These are phyloP conservation scores for Cryptococcus sp. DNA, from an alignment of 1,284 basidiomycete species.

Conservation along the genomic window DNA sequence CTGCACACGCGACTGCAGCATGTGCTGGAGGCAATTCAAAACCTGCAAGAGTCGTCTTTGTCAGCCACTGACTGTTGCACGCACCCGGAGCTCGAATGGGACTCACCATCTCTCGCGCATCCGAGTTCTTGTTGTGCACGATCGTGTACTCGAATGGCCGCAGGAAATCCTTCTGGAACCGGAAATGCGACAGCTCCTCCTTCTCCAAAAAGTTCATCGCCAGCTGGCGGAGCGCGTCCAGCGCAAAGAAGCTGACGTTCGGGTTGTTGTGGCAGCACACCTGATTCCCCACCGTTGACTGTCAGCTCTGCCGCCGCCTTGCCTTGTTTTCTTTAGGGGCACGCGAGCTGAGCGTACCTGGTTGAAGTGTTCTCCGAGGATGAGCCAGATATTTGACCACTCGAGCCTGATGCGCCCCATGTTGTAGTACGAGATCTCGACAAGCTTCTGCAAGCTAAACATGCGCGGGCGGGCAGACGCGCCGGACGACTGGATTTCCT, in stretches of 20 bases:
- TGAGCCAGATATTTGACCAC: slow-evolving; percentile 98
- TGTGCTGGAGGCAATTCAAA: slow-evolving; percentile 96
- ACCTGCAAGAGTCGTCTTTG: slow-evolving; percentile 56
- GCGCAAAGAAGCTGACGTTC: slow-evolving; percentile 92
- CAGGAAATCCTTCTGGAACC: slow-evolving; percentile 99
- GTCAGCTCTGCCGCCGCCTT: background rate
- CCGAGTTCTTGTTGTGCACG: slow-evolving; percentile 90
- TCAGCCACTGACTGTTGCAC: background rate
- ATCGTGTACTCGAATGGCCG: slow-evolving; percentile 99
- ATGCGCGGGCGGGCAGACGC: slow-evolving; percentile 87
- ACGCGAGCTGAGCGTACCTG: slow-evolving; percentile 59
- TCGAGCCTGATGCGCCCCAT: slow-evolving; percentile 98
- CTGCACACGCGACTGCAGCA: slow-evolving; percentile 92
- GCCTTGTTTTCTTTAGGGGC: background rate
- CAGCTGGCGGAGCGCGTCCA: slow-evolving; percentile 95
- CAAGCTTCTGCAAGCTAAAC: slow-evolving; percentile 97
- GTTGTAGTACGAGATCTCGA: slow-evolving; percentile 99
- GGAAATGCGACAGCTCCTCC: slow-evolving; percentile 96
- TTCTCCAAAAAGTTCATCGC: slow-evolving; percentile 99
- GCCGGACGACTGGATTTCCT: slow-evolving; percentile 97
- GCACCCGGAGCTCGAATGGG: background rate
- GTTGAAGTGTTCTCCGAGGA: slow-evolving; percentile 98
- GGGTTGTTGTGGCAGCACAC: slow-evolving; percentile 98
- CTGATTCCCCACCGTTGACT: too few relatives aligned
- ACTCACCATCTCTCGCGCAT: slow-evolving; percentile 91